phyloP scores from a whole-genome alignment of 495 filamentous ascomycete genomes.

The Evernia prunastri region DNA sequence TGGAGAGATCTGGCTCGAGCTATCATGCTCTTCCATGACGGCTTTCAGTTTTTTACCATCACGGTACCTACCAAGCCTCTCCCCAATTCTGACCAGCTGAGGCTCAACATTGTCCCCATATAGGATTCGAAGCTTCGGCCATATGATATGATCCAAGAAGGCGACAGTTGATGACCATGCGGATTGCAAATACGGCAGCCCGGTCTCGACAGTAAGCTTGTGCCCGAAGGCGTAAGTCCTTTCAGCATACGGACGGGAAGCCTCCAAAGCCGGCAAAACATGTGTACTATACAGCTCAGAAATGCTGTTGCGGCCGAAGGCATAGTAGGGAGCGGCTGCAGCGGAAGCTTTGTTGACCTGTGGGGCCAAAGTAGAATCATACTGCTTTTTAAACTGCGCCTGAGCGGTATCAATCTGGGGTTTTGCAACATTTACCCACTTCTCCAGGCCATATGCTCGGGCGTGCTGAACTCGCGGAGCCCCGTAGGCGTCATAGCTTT shows the following conservation, averaged over 20 bases:
- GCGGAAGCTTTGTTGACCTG: slow-evolving; percentile 57
- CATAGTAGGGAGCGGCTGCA: slow-evolving; percentile 63
- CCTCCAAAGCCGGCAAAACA: slow-evolving; percentile 68
- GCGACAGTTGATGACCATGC: slow-evolving; percentile 58
- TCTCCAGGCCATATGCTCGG: slow-evolving; percentile 53
- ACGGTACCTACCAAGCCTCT: slow-evolving; percentile 78
- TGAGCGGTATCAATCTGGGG: slow-evolving; percentile 64
- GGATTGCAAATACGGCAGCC: slow-evolving; percentile 63
- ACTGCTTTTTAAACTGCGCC: slow-evolving; percentile 53
- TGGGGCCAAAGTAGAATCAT: slow-evolving; percentile 62
- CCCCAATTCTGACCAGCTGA: slow-evolving; percentile 84
- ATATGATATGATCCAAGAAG: slow-evolving; percentile 68
- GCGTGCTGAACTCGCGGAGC: slow-evolving; percentile 65
- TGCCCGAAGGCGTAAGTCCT: slow-evolving; percentile 61
- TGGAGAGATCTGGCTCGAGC: slow-evolving; percentile 18
- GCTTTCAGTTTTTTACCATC: slow-evolving; percentile 58
- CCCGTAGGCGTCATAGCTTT: slow-evolving; percentile 63
- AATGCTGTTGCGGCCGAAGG: slow-evolving; percentile 52
- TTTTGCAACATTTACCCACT: slow-evolving; percentile 72
- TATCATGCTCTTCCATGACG: slow-evolving; percentile 43
- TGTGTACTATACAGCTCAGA: slow-evolving; percentile 62
- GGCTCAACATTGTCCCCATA: slow-evolving; percentile 92
- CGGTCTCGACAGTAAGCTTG: slow-evolving; percentile 60
- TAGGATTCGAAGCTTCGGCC: slow-evolving; percentile 69
- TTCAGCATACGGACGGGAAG: slow-evolving; percentile 64